Evolutionary conservation across 2,329 filamentous ascomycete genomes (phyloP).

Genomic region (Cytospora mali): DNA sequence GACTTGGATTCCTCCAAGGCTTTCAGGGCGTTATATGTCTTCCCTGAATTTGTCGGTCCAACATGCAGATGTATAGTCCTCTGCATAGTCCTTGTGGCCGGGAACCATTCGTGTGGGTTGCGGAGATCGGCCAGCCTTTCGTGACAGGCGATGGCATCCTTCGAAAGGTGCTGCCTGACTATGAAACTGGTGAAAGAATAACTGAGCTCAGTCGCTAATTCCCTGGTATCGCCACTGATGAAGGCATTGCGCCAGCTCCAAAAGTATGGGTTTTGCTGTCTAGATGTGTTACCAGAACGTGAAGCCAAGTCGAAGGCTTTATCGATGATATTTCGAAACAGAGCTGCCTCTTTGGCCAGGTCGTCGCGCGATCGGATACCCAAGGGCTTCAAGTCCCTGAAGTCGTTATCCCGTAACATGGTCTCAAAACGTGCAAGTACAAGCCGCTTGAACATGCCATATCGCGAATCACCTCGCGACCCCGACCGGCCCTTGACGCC

Average conservation of each 20-base stretch:
- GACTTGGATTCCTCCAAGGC: slow-evolving; percentile 73
- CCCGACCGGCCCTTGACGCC: neutral
- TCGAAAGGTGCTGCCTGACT: slow-evolving; percentile 58
- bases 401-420: slow-evolving; percentile 38
- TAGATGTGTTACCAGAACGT: slow-evolving; percentile 40
- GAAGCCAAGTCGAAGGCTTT: slow-evolving; percentile 49
- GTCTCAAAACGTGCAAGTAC: slow-evolving; percentile 39
- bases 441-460: slow-evolving; percentile 33
- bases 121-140: slow-evolving; percentile 75
- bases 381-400: slow-evolving; percentile 38
- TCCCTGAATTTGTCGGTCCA: slow-evolving; percentile 95
- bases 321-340: slow-evolving; percentile 50
- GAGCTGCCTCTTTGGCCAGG: slow-evolving; percentile 46
- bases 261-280: slow-evolving; percentile 56
- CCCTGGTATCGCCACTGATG: slow-evolving; percentile 51
- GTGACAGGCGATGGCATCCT: slow-evolving; percentile 60
- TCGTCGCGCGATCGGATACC: slow-evolving; percentile 44
- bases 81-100: slow-evolving; percentile 76
- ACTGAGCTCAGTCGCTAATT: slow-evolving; percentile 60
- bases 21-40: slow-evolving; percentile 92
- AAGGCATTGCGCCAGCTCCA: slow-evolving; percentile 63
- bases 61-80: slow-evolving; percentile 90
- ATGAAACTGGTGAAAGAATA: slow-evolving; percentile 71
- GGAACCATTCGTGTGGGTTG: slow-evolving; percentile 92
- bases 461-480: slow-evolving; percentile 1